These are phyloP conservation scores for Candida berthetii DNA, from an alignment of 805 yeast species.

Conservation along the genomic window DNA sequence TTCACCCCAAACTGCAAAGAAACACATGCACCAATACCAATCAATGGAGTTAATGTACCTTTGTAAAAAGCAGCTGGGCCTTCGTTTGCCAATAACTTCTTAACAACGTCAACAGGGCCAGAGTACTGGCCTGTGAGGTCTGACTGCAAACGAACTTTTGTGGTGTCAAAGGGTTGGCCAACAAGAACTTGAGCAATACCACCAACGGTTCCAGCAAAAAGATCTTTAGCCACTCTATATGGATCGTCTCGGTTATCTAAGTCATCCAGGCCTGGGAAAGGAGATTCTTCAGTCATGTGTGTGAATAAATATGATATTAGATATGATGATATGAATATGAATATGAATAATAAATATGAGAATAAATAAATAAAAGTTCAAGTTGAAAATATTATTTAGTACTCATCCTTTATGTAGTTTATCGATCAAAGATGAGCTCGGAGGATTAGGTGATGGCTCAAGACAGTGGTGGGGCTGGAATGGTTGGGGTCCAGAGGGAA, in stretches of 20 bases:
- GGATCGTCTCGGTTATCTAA: slow-evolving; percentile 7
- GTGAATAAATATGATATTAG: background rate
- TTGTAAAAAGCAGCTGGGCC: slow-evolving; percentile 86
- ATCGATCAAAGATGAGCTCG: too few relatives aligned
- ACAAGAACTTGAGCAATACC: slow-evolving; percentile 93
- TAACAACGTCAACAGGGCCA: slow-evolving; percentile 75
- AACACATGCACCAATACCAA: slow-evolving; percentile 98
- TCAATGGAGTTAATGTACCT: slow-evolving; percentile 88
- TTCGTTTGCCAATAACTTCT: slow-evolving; percentile 65
- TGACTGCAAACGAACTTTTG: slow-evolving; percentile 88
- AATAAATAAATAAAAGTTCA: too few relatives aligned
- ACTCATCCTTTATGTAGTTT: background rate
- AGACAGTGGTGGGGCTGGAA: too few relatives aligned
- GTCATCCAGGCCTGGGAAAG: slow-evolving; percentile 6
- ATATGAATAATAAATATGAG: background rate
- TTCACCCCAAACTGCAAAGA: slow-evolving; percentile 94
- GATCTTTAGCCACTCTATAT: slow-evolving; percentile 18
- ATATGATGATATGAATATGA: background rate
- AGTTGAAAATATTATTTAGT: too few relatives aligned
- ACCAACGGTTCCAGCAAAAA: slow-evolving; percentile 81
- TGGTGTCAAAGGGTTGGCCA: slow-evolving; percentile 96
- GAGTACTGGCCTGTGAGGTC: slow-evolving; percentile 70
- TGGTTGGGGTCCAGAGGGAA: too few relatives aligned
- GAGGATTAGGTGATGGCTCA: too few relatives aligned
- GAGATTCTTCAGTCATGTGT: slow-evolving; percentile 12